Base-by-base conservation (phyloP, 2,329 filamentous ascomycete species). In the Acrodontium crateriforme region DNA sequence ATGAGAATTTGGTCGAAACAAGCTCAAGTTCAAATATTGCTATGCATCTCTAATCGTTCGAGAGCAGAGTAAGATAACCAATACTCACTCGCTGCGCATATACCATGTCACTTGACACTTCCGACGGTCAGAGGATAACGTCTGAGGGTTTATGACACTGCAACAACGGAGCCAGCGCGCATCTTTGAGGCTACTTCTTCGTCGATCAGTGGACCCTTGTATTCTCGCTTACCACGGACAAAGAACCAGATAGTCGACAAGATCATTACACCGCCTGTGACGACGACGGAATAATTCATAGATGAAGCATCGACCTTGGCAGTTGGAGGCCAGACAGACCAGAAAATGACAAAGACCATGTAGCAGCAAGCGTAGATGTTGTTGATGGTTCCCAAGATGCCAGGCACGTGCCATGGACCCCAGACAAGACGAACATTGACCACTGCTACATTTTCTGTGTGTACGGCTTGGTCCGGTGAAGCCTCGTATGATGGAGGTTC, bases 361-460 rank as follows among this genome's bases (percentile, higher is more conserved):
- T 71, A 74, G 3, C 54, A 27, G 39, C 63, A 67, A 1, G 67
- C 60, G 27, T 69, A 65, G 1, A 54, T 42, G 31, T 73, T 74
- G 44, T 71, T 72, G 13, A 60, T 40, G 5, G 59, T 64, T 0
- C 69, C 69, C 2, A 66, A 42, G 0, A 55, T 41, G 3, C 66
- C 66, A 0, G 62, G 62, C 0, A 73, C 32, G 22, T 58, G 61
- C 58, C 67, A 74, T 0, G 67, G 67, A 0, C 69, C 69, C 68
- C 68, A 74, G 6, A 55, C 45, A 1, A 66, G 47, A 13, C 39
- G 42, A 10, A 49, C 48, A 28, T 41, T 37, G 13, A 32, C 36
- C 3, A 46, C 37, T 12, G 24, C 26, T 12, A 31, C 17, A 11
- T 14, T 16, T 14, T 29, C 31, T n/a, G n/a, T n/a, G n/a, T n/a